Percentiles rank a stretch among this genome's conserved stretches.
These are phyloP conservation scores for Datisca glomerata DNA, from an alignment of 306 rosid species.

Conservation along the genomic window DNA sequence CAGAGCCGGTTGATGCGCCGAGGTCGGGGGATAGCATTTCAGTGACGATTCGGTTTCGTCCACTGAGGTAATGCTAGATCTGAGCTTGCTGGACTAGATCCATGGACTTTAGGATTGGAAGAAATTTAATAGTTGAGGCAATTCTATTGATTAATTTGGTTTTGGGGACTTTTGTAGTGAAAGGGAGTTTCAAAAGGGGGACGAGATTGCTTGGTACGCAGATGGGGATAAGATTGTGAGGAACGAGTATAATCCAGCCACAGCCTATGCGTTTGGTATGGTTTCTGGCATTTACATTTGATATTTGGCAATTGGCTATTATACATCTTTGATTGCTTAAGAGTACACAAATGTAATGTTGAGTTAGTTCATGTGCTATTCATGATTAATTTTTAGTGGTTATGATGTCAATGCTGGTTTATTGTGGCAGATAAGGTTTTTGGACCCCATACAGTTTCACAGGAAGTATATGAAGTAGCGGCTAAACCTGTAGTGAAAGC, in stretches of 20 bases:
- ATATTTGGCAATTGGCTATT: constrained; percentile 4
- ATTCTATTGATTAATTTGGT: constrained; percentile 22
- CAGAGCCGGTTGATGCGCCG: constrained; percentile 43
- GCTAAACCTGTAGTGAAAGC: constrained; percentile 94
- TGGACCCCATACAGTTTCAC: constrained; percentile 75
- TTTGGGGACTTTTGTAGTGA: constrained; percentile 56
- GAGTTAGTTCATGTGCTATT: background rate
- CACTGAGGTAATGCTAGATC: constrained; percentile 91
- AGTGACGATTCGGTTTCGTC: constrained; percentile 97
- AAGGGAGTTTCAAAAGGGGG: constrained; percentile 92
- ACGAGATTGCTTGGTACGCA: constrained; percentile 90
- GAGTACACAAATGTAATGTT: background rate
- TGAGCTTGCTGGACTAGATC: constrained; percentile 49
- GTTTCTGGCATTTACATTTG: background rate
- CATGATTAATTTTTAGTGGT: background rate
- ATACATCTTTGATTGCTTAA: background rate
- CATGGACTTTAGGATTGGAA: constrained; percentile 18
- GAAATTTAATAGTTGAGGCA: constrained; percentile 12
- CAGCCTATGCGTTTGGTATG: constrained; percentile 93
- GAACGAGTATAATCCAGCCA: constrained; percentile 80
- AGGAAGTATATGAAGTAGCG: constrained; percentile 90
- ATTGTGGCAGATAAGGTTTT: constrained; percentile 80
- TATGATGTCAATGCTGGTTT: constrained; percentile 18
- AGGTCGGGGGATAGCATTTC: constrained; percentile 86
- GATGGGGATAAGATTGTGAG: constrained; percentile 92